Percentiles rank a stretch among this genome's conserved stretches.
phyloP scores from a whole-genome alignment of 495 filamentous ascomycete species.

The Cudoniella acicularis region DNA sequence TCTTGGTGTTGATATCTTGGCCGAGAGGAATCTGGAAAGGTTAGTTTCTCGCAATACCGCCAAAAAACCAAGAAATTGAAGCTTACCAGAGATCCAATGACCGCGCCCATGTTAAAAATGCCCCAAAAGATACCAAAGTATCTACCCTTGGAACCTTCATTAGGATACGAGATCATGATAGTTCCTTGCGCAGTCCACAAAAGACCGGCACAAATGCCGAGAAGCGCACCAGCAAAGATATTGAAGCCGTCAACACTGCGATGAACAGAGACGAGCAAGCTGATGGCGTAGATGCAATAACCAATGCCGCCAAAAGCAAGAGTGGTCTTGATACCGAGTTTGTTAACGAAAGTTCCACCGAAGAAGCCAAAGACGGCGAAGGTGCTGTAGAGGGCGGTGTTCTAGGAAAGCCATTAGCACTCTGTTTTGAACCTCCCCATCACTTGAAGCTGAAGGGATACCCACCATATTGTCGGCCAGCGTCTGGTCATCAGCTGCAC shows the following conservation, averaged over 20 bases:
- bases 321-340: constrained; percentile 68
- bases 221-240: constrained; percentile 69
- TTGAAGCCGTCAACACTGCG: constrained; percentile 71
- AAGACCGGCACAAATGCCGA: constrained; percentile 77
- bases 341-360: constrained; percentile 74
- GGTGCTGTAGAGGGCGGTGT: constrained; percentile 71
- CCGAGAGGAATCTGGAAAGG: constrained; percentile 65
- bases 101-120: constrained; percentile 91
- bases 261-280: constrained; percentile 80
- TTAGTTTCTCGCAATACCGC: no score
- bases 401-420: constrained; percentile 9
- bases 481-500: constrained; percentile 44
- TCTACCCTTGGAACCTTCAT: constrained; percentile 75
- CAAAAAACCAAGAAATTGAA: background rate
- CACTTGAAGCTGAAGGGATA: constrained; percentile 27
- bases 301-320: constrained; percentile 79
- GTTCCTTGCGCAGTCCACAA: constrained; percentile 92
- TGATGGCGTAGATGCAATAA: constrained; percentile 79
- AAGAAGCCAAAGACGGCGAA: constrained; percentile 88
- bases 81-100: constrained; percentile 77
- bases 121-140: constrained; percentile 93
- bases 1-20: constrained; percentile 65
- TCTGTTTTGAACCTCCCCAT: background rate
- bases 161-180: constrained; percentile 93
- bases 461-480: constrained; percentile 60